Evolutionary conservation across 441 rosid genomes (phyloP).

Genomic region (Isatis lusitanica): DNA sequence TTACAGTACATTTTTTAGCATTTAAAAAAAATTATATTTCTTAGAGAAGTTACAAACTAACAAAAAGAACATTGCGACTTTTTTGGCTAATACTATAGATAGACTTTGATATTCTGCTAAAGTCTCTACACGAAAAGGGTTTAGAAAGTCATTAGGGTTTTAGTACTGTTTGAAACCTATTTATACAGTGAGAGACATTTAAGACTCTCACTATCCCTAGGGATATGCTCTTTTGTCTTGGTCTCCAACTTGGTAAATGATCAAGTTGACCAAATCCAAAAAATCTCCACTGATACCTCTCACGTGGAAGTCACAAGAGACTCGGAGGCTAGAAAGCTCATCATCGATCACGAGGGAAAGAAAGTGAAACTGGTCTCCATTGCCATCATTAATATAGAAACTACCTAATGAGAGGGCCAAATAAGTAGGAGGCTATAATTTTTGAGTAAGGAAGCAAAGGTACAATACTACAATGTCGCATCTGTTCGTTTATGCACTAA

Average conservation of each 20-base stretch:
- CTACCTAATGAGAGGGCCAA: background rate
- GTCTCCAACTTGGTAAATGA: background rate
- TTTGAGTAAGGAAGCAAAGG: background rate
- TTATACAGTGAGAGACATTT: no score
- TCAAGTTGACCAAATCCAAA: conserved; percentile 7
- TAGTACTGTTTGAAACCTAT: conserved; percentile 15
- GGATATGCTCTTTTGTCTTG: conserved; percentile 7
- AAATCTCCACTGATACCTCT: background rate
- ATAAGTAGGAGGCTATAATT: background rate
- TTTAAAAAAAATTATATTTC: background rate
- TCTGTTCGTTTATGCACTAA: background rate
- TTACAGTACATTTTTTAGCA: background rate
- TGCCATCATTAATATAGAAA: background rate
- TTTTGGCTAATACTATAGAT: background rate
- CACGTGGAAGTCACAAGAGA: conserved; percentile 21
- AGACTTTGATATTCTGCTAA: conserved; percentile 2
- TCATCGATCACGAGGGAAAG: background rate
- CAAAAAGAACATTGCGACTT: background rate
- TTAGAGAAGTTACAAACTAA: background rate
- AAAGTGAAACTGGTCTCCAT: background rate
- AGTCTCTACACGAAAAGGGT: background rate
- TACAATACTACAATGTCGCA: background rate
- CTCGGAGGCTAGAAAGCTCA: background rate
- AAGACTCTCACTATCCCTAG: conserved; percentile 27
- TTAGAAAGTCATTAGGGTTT: conserved; percentile 31